Evolutionary conservation across 2,329 filamentous ascomycete genomes (phyloP).

Genomic region (Sporothrix phasma): DNA sequence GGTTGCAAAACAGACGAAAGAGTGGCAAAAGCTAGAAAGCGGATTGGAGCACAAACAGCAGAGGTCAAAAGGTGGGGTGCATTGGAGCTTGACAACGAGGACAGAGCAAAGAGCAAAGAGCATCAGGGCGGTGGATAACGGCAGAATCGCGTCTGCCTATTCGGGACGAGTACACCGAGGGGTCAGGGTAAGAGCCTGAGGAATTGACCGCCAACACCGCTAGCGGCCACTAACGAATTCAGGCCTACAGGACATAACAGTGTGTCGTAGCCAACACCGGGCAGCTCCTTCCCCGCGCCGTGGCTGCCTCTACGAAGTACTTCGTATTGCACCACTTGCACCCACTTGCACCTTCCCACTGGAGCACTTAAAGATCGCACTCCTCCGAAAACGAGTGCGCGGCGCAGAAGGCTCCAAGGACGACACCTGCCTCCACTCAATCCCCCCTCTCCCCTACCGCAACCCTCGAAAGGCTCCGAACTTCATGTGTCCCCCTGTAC

Average conservation of each 20-base stretch:
- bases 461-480: too few relatives aligned
- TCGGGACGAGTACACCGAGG: not conserved
- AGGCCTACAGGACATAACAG: not conserved
- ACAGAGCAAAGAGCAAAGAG: not conserved
- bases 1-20: not conserved
- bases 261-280: not conserved
- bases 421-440: not conserved
- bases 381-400: conserved; percentile 6
- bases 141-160: conserved; percentile 2
- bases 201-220: not conserved
- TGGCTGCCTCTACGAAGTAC: not conserved
- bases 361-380: not conserved
- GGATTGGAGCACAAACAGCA: not conserved
- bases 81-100: not conserved
- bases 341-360: conserved; percentile 1
- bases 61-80: conserved; percentile 1
- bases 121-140: not conserved
- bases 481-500: not conserved
- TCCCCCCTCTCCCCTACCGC: not conserved
- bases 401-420: not conserved
- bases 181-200: not conserved
- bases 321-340: not conserved
- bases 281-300: not conserved
- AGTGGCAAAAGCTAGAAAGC: not conserved
- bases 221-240: not conserved